Conservation (phyloP, 306 rosid genomes). For the Delonix regia region DNA sequence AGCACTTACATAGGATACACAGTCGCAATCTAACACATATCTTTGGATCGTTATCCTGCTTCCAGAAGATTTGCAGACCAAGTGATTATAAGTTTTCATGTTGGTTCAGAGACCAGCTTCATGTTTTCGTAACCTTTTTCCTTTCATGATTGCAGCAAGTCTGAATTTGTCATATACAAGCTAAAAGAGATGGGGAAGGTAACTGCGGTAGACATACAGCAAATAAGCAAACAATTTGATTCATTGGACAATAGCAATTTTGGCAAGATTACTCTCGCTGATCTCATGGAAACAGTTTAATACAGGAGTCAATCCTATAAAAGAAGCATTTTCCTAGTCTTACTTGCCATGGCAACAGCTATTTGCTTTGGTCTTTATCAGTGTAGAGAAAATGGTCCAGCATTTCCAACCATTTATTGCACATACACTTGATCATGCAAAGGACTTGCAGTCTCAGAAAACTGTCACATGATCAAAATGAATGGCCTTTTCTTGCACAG, state of each 20-base stretch:
- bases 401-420: neutral
- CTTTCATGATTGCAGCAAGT: constrained; percentile 53
- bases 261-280: constrained; percentile 71
- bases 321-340: neutral
- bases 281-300: constrained; percentile 52
- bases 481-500: constrained; percentile 1
- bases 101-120: constrained; percentile 5
- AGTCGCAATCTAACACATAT: neutral
- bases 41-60: neutral
- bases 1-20: neutral
- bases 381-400: neutral
- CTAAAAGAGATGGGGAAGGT: constrained; percentile 77
- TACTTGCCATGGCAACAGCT: neutral
- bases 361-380: neutral
- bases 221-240: constrained; percentile 64
- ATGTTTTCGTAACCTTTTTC: neutral
- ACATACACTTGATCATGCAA: neutral
- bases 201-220: constrained; percentile 55
- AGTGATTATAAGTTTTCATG: neutral
- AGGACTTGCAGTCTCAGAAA: neutral
- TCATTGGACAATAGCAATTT: constrained; percentile 46
- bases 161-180: constrained; percentile 75
- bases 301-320: constrained; percentile 6
- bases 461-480: neutral
- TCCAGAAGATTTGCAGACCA: neutral